Conservation (phyloP, 345 rosid genomes). For the Sisymbrium altissimum region DNA sequence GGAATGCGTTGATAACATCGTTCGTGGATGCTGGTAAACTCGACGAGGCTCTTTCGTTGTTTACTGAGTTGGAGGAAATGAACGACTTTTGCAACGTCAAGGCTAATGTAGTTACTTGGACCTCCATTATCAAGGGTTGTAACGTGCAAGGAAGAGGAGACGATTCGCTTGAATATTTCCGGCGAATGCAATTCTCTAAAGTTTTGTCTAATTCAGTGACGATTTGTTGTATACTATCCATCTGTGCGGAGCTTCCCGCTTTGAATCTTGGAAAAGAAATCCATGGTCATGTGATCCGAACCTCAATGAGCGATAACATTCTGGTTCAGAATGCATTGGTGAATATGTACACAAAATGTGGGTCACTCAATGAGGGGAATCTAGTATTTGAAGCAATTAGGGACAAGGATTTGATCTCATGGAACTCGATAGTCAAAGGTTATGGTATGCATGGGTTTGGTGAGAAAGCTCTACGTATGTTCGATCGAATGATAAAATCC, state of each 20-base stretch:
- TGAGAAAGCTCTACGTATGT: constrained; percentile 44
- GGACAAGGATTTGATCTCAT: constrained; percentile 50
- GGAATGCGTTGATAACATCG: constrained; percentile 68
- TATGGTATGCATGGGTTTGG: constrained; percentile 66
- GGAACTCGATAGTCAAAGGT: constrained; percentile 69
- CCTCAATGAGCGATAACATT: constrained; percentile 46
- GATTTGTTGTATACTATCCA: constrained; percentile 51
- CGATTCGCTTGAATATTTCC: constrained; percentile 52
- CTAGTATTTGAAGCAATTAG: constrained; percentile 45
- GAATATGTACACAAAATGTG: constrained; percentile 70
- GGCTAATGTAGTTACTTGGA: constrained; percentile 72
- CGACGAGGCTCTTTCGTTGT: constrained; percentile 49
- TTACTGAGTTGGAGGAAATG: constrained; percentile 47
- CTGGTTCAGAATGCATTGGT: constrained; percentile 64
- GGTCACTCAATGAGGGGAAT: constrained; percentile 47
- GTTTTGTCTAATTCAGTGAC: constrained; percentile 52
- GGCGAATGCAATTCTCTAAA: constrained; percentile 49
- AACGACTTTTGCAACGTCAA: constrained; percentile 28
- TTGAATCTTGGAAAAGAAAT: constrained; percentile 56
- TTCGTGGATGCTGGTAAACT: constrained; percentile 54
- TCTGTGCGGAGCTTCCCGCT: constrained; percentile 62
- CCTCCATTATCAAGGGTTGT: constrained; percentile 61
- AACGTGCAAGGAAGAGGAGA: constrained; percentile 51
- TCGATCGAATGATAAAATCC: constrained; percentile 47
- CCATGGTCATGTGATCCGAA: constrained; percentile 60